These are phyloP conservation scores for Alloascoidea africana DNA, from an alignment of 805 yeast genomes.

Conservation along the genomic window DNA sequence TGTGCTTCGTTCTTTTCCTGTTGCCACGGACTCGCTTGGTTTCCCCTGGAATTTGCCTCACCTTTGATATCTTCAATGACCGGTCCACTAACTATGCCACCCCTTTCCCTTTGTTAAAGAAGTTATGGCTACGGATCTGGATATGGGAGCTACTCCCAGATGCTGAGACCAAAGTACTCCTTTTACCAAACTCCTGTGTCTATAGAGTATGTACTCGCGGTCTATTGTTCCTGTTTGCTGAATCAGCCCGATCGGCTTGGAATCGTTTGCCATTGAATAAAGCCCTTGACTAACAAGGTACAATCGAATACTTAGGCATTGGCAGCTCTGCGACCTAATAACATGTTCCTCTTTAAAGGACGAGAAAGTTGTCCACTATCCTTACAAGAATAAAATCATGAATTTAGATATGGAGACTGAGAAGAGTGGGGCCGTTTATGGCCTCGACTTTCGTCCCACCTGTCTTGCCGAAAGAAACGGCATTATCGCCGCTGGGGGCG, in stretches of 20 bases:
- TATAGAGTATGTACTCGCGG: neutral
- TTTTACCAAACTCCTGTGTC: neutral
- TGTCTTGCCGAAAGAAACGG: slow-evolving; percentile 50
- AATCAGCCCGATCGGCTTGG: neutral
- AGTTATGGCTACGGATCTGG: no score
- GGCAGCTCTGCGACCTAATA: slow-evolving; percentile 74
- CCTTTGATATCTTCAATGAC: no score
- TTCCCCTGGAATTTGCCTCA: no score
- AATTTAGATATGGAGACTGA: slow-evolving; percentile 24
- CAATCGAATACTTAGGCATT: slow-evolving; percentile 25
- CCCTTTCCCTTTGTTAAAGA: no score
- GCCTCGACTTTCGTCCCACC: slow-evolving; percentile 51
- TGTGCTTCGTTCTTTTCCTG: no score
- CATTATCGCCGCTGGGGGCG: slow-evolving; percentile 36
- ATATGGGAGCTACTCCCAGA: no score
- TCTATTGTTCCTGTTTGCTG: neutral
- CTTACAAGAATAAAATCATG: slow-evolving; percentile 38
- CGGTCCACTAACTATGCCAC: no score
- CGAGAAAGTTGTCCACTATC: slow-evolving; percentile 28
- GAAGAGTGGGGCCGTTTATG: slow-evolving; percentile 23
- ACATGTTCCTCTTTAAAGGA: slow-evolving; percentile 28
- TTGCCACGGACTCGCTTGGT: no score
- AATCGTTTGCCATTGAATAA: neutral
- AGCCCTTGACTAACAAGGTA: neutral
- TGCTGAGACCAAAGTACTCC: neutral